Conservation (phyloP, 495 filamentous ascomycete species). For the Penicillium bovifimosum region DNA sequence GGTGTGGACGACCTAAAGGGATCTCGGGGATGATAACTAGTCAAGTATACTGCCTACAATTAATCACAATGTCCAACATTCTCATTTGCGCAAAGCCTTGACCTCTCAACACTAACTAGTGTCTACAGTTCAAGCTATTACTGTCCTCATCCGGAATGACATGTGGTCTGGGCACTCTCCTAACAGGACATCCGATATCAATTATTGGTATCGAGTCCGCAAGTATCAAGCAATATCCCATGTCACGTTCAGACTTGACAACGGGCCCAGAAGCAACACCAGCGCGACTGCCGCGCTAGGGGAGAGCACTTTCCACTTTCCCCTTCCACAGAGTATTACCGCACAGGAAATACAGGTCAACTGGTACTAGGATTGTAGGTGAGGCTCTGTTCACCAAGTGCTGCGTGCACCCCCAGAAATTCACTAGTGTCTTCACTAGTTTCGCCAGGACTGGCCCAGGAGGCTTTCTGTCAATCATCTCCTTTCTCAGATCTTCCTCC, state of each 20-base stretch:
- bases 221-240: background rate
- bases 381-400: constrained; percentile 6
- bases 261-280: background rate
- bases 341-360: background rate
- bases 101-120: too few species aligned
- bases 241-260: background rate
- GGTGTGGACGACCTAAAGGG: background rate
- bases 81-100: background rate
- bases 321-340: background rate
- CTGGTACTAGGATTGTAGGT: background rate
- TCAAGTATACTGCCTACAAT: background rate
- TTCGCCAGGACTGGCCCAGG: too few species aligned
- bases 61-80: background rate
- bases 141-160: background rate
- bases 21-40: too few species aligned
- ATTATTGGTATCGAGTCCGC: too few species aligned
- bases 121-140: background rate
- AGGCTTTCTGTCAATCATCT: constrained; percentile 2
- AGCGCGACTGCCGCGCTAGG: background rate
- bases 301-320: background rate
- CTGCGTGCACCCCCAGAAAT: constrained; percentile 1
- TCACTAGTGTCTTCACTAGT: constrained; percentile 4
- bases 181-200: background rate
- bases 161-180: background rate
- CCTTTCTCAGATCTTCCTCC: constrained; percentile 1